These are phyloP conservation scores for Aspergillus kassunensis DNA, from an alignment of 495 filamentous ascomycete species.

Conservation along the genomic window DNA sequence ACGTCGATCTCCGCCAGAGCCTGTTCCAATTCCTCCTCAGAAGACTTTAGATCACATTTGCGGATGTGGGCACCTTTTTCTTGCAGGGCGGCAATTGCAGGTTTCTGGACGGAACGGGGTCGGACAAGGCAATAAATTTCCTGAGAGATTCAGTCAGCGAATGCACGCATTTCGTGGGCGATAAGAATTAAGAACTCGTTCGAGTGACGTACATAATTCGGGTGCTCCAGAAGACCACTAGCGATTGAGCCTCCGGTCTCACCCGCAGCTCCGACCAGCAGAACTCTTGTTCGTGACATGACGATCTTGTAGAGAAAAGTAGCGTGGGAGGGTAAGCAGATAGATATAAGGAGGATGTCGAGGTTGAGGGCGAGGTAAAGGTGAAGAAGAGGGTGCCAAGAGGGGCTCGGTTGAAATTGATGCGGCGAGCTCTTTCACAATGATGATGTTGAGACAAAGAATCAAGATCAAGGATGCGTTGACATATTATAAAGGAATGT, in stretches of 20 bases:
- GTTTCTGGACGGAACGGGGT: conserved; percentile 46
- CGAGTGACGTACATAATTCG: conserved; percentile 33
- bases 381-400: conserved; percentile 7
- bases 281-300: conserved; percentile 43
- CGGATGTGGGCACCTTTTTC: conserved; percentile 46
- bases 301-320: conserved; percentile 10
- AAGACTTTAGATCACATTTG: conserved; percentile 41
- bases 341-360: not conserved
- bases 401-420: too few relatives aligned
- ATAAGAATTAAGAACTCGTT: not conserved
- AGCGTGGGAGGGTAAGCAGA: conserved; percentile 1
- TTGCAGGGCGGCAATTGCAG: conserved; percentile 37
- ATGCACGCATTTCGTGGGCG: not conserved
- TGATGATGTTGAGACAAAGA: not conserved
- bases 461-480: conserved; percentile 14
- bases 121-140: conserved; percentile 49
- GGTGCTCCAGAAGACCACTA: conserved; percentile 40
- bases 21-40: conserved; percentile 44
- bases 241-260: conserved; percentile 49
- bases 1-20: conserved; percentile 48
- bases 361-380: not conserved
- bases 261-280: conserved; percentile 45
- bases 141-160: too few relatives aligned
- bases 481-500: conserved; percentile 39
- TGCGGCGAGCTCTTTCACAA: conserved; percentile 2